phyloP scores from a whole-genome alignment of 768 basidiomycete genomes.

The Cytidiella melzeri region DNA sequence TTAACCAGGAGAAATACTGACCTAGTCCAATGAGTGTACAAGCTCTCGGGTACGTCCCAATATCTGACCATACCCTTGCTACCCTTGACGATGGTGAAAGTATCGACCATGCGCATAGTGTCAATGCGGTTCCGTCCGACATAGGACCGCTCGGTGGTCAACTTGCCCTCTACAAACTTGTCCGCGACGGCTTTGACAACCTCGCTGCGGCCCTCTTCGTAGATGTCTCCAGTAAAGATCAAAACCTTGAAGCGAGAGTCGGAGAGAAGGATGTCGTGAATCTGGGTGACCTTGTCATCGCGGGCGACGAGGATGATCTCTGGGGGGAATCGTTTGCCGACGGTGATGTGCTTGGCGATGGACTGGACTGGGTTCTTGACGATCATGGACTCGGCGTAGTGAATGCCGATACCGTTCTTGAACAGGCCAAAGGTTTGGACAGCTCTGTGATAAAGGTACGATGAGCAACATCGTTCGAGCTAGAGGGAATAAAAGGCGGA shows the following conservation, averaged over 20 bases:
- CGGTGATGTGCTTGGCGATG: slow-evolving; percentile 32
- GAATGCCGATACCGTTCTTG: slow-evolving; percentile 42
- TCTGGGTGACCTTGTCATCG: slow-evolving; percentile 40
- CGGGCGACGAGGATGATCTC: slow-evolving; percentile 40
- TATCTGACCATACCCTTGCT: slow-evolving; percentile 35
- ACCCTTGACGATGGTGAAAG: slow-evolving; percentile 34
- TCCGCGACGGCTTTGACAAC: slow-evolving; percentile 11
- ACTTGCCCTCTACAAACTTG: slow-evolving; percentile 14
- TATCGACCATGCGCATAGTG: slow-evolving; percentile 33
- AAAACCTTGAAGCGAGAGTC: slow-evolving; percentile 46
- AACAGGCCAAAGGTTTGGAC: slow-evolving; percentile 41
- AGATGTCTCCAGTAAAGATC: slow-evolving; percentile 36
- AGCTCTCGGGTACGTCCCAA: slow-evolving; percentile 38
- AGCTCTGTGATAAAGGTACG: slow-evolving; percentile 23
- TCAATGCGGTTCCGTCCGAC: slow-evolving; percentile 7
- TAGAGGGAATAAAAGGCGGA: background rate
- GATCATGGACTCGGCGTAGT: slow-evolving; percentile 37
- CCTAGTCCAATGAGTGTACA: slow-evolving; percentile 58
- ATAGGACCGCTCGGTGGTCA: slow-evolving; percentile 14
- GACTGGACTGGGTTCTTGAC: slow-evolving; percentile 30
- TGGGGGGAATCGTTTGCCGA: slow-evolving; percentile 46
- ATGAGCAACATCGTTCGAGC: too few relatives aligned
- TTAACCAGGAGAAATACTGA: slow-evolving; percentile 23
- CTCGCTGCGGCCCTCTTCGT: slow-evolving; percentile 14
- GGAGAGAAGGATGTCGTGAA: slow-evolving; percentile 43